Base-by-base conservation (phyloP, 1,139 yeast species). In the Geotrichum bryndzae region DNA sequence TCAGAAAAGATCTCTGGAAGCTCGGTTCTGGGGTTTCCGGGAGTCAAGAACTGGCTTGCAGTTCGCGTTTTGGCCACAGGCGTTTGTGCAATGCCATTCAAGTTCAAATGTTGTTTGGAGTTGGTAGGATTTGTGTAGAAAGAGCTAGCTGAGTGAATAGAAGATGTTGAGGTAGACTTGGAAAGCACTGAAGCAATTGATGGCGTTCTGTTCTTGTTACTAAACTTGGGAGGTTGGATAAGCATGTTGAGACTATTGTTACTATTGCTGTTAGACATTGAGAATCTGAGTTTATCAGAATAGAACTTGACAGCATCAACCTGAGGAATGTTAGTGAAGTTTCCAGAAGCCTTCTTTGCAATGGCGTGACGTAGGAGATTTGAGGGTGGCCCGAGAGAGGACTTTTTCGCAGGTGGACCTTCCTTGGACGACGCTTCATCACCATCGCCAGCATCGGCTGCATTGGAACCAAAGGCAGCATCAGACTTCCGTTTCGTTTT, bases 1-100 rank as follows among this genome's bases (percentile, higher is more conserved):
- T 84, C 83, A 2, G 81, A 77, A 64, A 74, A 74, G 48, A 80
- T 81, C 31, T 81, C 84, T 0, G 84, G 84, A 50, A 80, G 70
- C 2, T 71, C 72, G 35, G 68, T 68, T 52, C 68, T 67, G 33
- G 22, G 68, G 69, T 23, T 11, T 50, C 41, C 51, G 52, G 50
- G 56, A 27, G 63, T 41, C 7, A 54, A 46, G n/a, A 22, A 41
- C 23, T 41, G 51, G 13, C 23, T 15, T 48, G 31, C 15, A 4
- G 56, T 13, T 18, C 53, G 31, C 7, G 23, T 23, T 22, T 33
- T 18, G 6, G 15, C 31, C 25, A 48, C 29, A 13, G 46, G 53
- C n/a, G 52, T 56, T 23, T 51, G 55, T 2, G 54, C 29, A 51
- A 41, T 33, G 33, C 55, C 54, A n/a, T 23, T 58, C n/a, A 50